Conservation (phyloP, 2,329 filamentous ascomycete genomes). For the Cladophialophora bantiana region DNA sequence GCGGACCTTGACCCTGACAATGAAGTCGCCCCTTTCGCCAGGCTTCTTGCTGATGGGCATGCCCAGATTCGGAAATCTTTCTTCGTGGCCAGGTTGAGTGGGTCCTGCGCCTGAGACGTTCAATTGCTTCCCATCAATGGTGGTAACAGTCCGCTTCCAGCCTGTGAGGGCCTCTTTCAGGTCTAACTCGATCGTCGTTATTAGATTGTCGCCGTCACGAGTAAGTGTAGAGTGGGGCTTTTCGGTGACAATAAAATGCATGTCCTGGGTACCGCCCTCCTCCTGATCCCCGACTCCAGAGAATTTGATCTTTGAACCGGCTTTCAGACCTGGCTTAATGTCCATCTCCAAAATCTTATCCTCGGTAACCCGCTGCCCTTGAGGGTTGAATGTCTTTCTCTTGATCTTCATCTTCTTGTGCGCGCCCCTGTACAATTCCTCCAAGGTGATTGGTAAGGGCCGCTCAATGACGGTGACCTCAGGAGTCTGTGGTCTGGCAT, state of each 20-base stretch:
- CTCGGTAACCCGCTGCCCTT: slow-evolving; percentile 81
- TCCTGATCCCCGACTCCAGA: slow-evolving; percentile 97
- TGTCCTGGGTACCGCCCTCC: slow-evolving; percentile 91
- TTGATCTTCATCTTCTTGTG: slow-evolving; percentile 99
- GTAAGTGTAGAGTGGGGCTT: slow-evolving; percentile 86
- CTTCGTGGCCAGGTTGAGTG: slow-evolving; percentile 81
- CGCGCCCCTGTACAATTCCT: slow-evolving; percentile 85
- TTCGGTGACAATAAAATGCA: slow-evolving; percentile 95
- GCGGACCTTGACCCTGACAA: slow-evolving; percentile 90
- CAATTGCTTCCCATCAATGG: slow-evolving; percentile 89
- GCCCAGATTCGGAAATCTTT: slow-evolving; percentile 82
- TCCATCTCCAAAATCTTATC: slow-evolving; percentile 93
- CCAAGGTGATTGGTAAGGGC: slow-evolving; percentile 78
- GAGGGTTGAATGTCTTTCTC: slow-evolving; percentile 88
- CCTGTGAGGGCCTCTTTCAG: slow-evolving; percentile 95
- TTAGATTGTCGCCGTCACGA: slow-evolving; percentile 86
- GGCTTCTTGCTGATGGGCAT: slow-evolving; percentile 96
- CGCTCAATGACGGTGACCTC: slow-evolving; percentile 93
- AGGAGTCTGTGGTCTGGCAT: slow-evolving; percentile 62
- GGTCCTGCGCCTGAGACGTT: slow-evolving; percentile 80
- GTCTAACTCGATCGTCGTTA: slow-evolving; percentile 77
- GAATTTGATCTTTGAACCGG: slow-evolving; percentile 98
- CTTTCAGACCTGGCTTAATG: slow-evolving; percentile 94
- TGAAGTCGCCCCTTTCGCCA: slow-evolving; percentile 80
- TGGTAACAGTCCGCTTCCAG: slow-evolving; percentile 89